phyloP scores from a whole-genome alignment of 2,329 filamentous ascomycete species.

The Didymella segeticola region DNA sequence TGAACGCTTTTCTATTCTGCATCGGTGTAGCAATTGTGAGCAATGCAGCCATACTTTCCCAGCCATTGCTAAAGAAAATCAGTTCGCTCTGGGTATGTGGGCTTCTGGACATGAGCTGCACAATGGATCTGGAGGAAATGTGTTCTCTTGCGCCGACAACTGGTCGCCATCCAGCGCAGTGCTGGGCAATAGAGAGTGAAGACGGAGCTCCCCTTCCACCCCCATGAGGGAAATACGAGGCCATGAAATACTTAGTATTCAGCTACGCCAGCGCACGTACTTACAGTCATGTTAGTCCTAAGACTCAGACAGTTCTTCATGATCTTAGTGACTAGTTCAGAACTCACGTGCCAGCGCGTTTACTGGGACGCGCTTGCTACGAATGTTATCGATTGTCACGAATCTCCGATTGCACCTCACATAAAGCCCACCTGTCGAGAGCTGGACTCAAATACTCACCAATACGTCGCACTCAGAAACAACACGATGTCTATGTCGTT shows the following conservation, averaged over 20 bases:
- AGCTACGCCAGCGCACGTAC: not conserved
- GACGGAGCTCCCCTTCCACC: no score
- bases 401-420: not conserved
- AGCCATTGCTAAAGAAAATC: not conserved
- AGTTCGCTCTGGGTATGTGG: conserved; percentile 42
- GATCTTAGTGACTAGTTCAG: no score
- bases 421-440: no score
- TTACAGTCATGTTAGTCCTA: no score
- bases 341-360: conserved; percentile 9
- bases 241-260: not conserved
- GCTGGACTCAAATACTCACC: no score
- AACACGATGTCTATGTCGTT: not conserved
- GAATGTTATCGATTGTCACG: conserved; percentile 7
- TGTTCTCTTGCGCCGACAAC: conserved; percentile 42
- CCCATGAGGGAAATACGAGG: not conserved
- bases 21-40: conserved; percentile 42
- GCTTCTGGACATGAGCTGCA: conserved; percentile 34
- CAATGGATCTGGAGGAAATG: conserved; percentile 31
- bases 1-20: conserved; percentile 54
- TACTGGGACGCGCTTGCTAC: not conserved
- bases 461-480: not conserved
- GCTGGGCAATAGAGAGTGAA: not conserved
- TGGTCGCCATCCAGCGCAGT: conserved; percentile 29
- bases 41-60: not conserved
- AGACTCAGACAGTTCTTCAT: no score